Conservation (phyloP, 768 basidiomycete genomes). For the Zangia roseola region DNA sequence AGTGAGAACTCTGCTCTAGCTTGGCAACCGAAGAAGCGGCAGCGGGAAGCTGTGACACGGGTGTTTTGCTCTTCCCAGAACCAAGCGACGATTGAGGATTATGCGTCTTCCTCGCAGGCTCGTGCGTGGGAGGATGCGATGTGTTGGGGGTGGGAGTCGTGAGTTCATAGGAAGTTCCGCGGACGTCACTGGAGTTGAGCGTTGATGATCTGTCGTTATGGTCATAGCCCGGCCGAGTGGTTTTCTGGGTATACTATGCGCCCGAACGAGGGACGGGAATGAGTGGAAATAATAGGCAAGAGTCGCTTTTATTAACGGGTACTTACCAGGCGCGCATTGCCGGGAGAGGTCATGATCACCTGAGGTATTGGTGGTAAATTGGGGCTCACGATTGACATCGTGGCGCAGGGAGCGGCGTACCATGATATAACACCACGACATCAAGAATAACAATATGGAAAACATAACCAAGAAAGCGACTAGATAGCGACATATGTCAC, state of each 20-base stretch:
- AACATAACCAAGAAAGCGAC: conserved; percentile 70
- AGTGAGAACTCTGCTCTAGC: conserved; percentile 12
- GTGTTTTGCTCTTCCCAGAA: conserved; percentile 18
- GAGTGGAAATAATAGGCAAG: conserved; percentile 1
- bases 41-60: conserved; percentile 11
- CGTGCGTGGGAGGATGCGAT: conserved; percentile 15
- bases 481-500: conserved; percentile 29
- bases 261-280: conserved; percentile 5
- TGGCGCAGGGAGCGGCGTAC: conserved; percentile 38
- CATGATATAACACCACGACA: conserved; percentile 76
- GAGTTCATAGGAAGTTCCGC: conserved; percentile 30
- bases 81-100: conserved; percentile 21
- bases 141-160: conserved; percentile 15
- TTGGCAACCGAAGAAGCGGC: conserved; percentile 13
- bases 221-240: conserved; percentile 22
- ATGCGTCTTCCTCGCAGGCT: conserved; percentile 6
- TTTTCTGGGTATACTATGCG: conserved; percentile 24
- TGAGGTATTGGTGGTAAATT: conserved; percentile 25
- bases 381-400: neutral
- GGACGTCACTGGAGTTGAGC: conserved; percentile 22
- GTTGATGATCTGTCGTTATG: conserved; percentile 20
- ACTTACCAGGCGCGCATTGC: conserved; percentile 65
- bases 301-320: neutral
- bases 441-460: conserved; percentile 61
- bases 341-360: conserved; percentile 68